Evolutionary conservation across 2,329 filamentous ascomycete species (phyloP), one percentile per base, ranked within the genome.

Genomic region (Alternaria brassicicola): DNA sequence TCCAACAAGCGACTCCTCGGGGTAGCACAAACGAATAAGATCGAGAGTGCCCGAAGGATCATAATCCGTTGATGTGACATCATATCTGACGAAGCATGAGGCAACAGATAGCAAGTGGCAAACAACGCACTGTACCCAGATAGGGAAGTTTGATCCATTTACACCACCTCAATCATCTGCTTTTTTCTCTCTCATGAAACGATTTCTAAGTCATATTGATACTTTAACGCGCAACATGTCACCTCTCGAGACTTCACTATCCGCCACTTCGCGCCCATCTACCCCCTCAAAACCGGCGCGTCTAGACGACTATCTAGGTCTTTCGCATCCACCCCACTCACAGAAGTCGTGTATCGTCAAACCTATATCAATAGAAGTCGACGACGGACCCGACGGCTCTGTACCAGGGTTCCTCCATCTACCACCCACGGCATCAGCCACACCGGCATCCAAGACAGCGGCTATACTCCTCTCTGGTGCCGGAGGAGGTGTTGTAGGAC

Each of bases 351-450:
- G 47, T 19, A 41, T 56, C 19, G 41, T 56, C 6, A 52, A 46
- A 6, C 41, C 39, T 1, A 41, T 56, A 2, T 56, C 41, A 5
- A 39, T 56, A 19, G 8, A 38, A 33, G 47, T 56, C 3, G 41
- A 45, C 23, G 25, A 52, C 5, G 54, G 47, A 17, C 39, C 26
- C 31, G 38, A 52, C 4, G 48, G 54, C 33, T 30, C 39, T 5
- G 39, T 52, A 10, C 6, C 53, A 13, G 53, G 39, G 13, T 52
- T 56, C 25, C 13, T 56, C 3, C 53, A 56, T 5, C 19, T 56
- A 19, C 53, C 53, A 6, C 39, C 39, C 7, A 38, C 47, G 8
- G 3, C 25, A 13, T 52, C 39, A 2, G 23, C 39, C 17, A 56
- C 31, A 9, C 47, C 47, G 7, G 30, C 53, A 9, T 31, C 17